Evolutionary conservation across 192 early-diverging fungal genomes (phyloP).

Genomic region (Dimargaris verticillata): DNA sequence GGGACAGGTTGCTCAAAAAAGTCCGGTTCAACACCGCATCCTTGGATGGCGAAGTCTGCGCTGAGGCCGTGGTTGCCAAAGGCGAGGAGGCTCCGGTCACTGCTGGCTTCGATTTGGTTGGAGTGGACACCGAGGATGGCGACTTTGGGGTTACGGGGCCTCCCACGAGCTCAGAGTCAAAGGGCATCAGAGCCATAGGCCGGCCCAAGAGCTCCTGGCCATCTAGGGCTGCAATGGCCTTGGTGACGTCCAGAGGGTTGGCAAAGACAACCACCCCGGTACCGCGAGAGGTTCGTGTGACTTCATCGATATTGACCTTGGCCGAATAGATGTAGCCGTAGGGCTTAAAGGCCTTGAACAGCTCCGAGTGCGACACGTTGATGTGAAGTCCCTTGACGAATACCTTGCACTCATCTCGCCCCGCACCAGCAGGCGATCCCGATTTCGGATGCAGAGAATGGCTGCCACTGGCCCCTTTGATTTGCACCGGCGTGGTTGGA

Average conservation of each 20-base stretch:
- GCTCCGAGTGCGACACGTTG: slow-evolving; percentile 31
- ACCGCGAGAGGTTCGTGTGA: slow-evolving; percentile 25
- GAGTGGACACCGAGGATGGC: not conserved
- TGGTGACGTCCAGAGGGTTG: slow-evolving; percentile 21
- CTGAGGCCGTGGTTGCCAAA: slow-evolving; percentile 9
- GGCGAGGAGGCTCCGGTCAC: slow-evolving; percentile 15
- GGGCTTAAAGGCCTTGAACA: slow-evolving; percentile 33
- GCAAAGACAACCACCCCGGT: slow-evolving; percentile 30
- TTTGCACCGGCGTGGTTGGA: too few relatives aligned
- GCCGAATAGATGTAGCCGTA: slow-evolving; percentile 34
- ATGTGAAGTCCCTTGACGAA: slow-evolving; percentile 32
- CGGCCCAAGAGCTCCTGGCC: slow-evolving; percentile 30
- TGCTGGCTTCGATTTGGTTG: slow-evolving; percentile 3
- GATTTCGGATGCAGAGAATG: slow-evolving; percentile 13
- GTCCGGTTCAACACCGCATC: slow-evolving; percentile 21
- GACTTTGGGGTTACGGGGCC: not conserved
- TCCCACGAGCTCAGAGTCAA: not conserved
- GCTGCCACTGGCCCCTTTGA: not conserved
- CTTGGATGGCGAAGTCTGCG: not conserved
- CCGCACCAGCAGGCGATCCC: too few relatives aligned
- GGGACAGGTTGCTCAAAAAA: slow-evolving; percentile 20
- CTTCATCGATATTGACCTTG: slow-evolving; percentile 26
- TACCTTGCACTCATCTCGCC: slow-evolving; percentile 28
- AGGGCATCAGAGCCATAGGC: slow-evolving; percentile 20
- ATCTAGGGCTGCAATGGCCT: slow-evolving; percentile 26